Base-by-base conservation (phyloP, 805 yeast genomes). In the Vanderwaltozyma yarrowii region DNA sequence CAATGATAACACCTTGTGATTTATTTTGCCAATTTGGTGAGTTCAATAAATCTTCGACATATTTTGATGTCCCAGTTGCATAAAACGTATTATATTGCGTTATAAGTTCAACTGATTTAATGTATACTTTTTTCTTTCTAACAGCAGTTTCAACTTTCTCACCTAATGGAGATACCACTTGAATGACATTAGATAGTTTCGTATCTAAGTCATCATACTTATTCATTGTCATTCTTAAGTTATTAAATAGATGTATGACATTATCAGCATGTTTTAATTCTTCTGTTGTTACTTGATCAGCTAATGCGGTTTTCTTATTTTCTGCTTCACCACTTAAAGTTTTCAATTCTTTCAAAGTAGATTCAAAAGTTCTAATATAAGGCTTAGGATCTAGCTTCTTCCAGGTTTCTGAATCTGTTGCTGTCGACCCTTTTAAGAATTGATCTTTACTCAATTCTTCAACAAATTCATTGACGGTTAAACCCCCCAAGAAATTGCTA, bases 301-400 rank as follows among this genome's bases (percentile, higher is more conserved):
- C 80, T 17, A 78, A 66, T n/a, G 62, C 60, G 4, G 61, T 61
- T 44, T 76, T 78, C 38, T 69, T 69, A 13, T 58, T 55, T 4
- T 61, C 54, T 3, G 87, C 74, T 32, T 80, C 80, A 1, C 69
- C 71, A 33, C 69, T 69, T 31, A 92, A 61, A 35, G 67, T 67
- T 49, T 76, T 73, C 45, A 89, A 64, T 51, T 85, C 89, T 33
- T 76, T 69, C 32, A 87, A 64, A 2, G 92, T 84, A 1, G 88
- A 76, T 55, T 89, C 96, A 58, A 92, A 88, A 0, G 95, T 85
- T 47, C 96, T 73, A 33, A 89, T 89, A 55, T 84, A 92, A 2
- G 97, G 97, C 52, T 85, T 86, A 1, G 97, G 96, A 52, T 92
- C 96, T 38, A 86, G 60, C 33, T 47, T 54, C 29, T 47, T 27